Evolutionary conservation across 371 early-diverging fungal genomes (phyloP).

Genomic region (Aphelidium insulamus): DNA sequence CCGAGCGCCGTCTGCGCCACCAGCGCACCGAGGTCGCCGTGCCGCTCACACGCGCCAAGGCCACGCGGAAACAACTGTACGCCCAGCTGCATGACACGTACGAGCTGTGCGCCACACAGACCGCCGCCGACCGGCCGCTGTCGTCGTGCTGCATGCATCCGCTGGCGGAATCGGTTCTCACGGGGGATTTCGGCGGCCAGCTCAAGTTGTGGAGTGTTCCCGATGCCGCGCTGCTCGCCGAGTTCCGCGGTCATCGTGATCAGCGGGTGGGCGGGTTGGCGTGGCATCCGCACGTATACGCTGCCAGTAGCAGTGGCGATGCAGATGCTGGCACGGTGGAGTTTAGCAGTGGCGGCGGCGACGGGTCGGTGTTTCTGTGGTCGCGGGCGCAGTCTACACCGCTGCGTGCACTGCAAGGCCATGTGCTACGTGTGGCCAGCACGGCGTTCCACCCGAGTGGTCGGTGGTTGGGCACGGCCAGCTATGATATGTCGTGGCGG

Average conservation of each 20-base stretch:
- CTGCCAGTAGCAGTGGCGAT: slow-evolving; percentile 36
- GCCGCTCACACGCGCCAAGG: too few species aligned
- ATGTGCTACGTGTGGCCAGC: slow-evolving; percentile 57
- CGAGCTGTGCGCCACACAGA: too few species aligned
- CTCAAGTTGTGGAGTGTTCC: slow-evolving; percentile 75
- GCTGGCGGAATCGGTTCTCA: too few species aligned
- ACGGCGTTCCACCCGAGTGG: slow-evolving; percentile 82
- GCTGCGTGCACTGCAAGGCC: slow-evolving; percentile 51
- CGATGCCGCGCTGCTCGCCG: slow-evolving; percentile 26
- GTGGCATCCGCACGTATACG: slow-evolving; percentile 78
- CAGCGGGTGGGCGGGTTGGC: slow-evolving; percentile 66
- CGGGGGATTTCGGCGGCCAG: too few species aligned
- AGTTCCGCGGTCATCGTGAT: slow-evolving; percentile 20
- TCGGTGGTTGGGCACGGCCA: slow-evolving; percentile 59
- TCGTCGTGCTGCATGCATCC: too few species aligned
- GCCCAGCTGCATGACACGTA: too few species aligned
- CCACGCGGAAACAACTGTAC: too few species aligned
- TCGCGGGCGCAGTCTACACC: slow-evolving; percentile 50
- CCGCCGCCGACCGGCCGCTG: too few species aligned
- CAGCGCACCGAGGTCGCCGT: too few species aligned
- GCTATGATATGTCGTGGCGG: slow-evolving; percentile 76
- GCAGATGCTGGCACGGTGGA: slow-evolving; percentile 35
- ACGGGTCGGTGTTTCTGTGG: slow-evolving; percentile 58
- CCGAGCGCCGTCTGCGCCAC: too few species aligned
- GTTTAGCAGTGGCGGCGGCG: slow-evolving; percentile 59